Percentiles rank a stretch among this genome's conserved stretches.
Evolutionary conservation across 345 rosid species (phyloP).

Genomic region (Geranium brycei): DNA sequence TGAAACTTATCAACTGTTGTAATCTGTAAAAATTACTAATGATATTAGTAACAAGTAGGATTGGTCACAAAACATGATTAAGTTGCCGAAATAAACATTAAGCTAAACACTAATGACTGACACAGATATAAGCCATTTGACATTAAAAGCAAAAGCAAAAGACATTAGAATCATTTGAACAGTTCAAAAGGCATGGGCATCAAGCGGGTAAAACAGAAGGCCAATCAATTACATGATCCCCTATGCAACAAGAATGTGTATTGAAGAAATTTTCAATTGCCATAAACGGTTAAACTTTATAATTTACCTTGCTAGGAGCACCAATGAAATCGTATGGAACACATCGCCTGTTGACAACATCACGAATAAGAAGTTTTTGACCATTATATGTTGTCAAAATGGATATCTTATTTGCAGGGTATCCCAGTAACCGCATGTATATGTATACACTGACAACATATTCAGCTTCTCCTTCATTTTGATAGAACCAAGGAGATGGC

Average conservation of each 20-base stretch:
- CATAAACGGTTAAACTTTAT: background rate
- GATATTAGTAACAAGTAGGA: background rate
- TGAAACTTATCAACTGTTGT: slow-evolving; percentile 97
- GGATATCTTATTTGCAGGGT: slow-evolving; percentile 89
- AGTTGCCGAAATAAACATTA: background rate
- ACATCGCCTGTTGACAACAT: slow-evolving; percentile 83
- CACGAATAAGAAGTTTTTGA: slow-evolving; percentile 96
- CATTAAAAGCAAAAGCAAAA: background rate
- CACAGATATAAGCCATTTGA: too few relatives aligned
- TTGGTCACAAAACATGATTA: background rate
- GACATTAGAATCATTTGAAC: background rate
- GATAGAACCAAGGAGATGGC: slow-evolving; percentile 98
- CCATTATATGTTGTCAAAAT: slow-evolving; percentile 97
- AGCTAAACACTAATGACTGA: too few relatives aligned
- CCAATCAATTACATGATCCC: background rate
- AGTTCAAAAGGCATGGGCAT: background rate
- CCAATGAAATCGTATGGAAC: slow-evolving; percentile 78
- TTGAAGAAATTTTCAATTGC: background rate
- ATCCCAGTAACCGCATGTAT: slow-evolving; percentile 89
- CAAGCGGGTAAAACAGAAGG: background rate
- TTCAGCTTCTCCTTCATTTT: slow-evolving; percentile 97
- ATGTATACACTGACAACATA: slow-evolving; percentile 91
- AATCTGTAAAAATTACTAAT: slow-evolving; percentile 34
- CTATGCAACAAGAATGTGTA: background rate
- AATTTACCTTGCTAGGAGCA: slow-evolving; percentile 82